These are phyloP conservation scores for Diaporthe longicolla DNA, from an alignment of 2,329 filamentous ascomycete genomes.

Conservation along the genomic window DNA sequence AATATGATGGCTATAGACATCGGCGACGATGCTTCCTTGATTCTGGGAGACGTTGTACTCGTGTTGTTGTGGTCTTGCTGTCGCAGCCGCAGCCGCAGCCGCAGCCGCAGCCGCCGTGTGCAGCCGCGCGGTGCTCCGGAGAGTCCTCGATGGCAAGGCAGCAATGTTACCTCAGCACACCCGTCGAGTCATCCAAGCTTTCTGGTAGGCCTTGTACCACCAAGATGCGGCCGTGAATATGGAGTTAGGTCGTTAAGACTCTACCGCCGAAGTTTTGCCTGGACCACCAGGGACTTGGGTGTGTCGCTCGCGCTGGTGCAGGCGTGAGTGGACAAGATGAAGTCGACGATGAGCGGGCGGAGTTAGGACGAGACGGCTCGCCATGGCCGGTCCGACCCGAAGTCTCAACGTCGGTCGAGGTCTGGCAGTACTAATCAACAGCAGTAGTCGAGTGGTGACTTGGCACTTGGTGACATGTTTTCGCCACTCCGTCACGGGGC, in stretches of 20 bases:
- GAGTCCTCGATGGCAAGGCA: slow-evolving; percentile 6
- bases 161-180: slow-evolving; percentile 17
- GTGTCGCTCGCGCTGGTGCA: neutral
- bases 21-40: neutral
- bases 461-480: neutral
- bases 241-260: slow-evolving; percentile 6
- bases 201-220: neutral
- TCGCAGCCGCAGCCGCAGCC: neutral
- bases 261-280: neutral
- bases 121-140: slow-evolving; percentile 5
- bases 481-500: slow-evolving; percentile 22
- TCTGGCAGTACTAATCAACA: neutral
- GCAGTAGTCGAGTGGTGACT: neutral
- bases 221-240: neutral
- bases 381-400: slow-evolving; percentile 23
- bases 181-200: neutral
- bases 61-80: neutral
- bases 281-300: too few relatives aligned
- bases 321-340: neutral
- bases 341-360: neutral
- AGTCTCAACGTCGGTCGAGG: neutral
- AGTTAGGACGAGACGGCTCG: neutral
- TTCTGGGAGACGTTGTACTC: neutral
- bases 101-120: neutral
- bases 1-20: neutral